Conservation (phyloP, 306 rosid genomes). For the Cicer bijugum region DNA sequence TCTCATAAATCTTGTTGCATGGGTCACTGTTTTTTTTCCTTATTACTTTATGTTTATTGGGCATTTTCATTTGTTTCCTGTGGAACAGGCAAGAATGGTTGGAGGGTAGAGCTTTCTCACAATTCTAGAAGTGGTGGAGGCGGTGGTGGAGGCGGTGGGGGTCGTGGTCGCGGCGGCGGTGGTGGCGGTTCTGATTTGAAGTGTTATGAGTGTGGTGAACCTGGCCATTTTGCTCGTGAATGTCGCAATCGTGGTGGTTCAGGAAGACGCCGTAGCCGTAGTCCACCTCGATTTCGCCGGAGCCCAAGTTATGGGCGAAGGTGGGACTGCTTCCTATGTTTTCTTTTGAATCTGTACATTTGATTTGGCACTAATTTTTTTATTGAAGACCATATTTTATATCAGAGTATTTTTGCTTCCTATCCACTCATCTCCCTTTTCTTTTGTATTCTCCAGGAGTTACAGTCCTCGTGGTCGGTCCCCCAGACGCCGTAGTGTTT, state of each 20-base stretch:
- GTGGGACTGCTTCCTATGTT: constrained; percentile 46
- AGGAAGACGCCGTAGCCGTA: constrained; percentile 95
- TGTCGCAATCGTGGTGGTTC: constrained; percentile 91
- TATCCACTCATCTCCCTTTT: not conserved
- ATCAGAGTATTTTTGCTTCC: not conserved
- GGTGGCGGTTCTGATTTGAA: constrained; percentile 98
- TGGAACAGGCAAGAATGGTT: constrained; percentile 87
- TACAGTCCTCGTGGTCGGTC: constrained; percentile 92
- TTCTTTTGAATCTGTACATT: not conserved
- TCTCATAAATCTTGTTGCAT: not conserved
- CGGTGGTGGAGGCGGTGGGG: constrained; percentile 61
- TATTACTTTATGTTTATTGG: not conserved
- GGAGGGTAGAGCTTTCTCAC: constrained; percentile 99
- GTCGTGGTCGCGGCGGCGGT: constrained; percentile 84
- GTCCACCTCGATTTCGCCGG: constrained; percentile 87
- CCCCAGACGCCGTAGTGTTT: constrained; percentile 88
- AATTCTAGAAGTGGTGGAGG: constrained; percentile 83
- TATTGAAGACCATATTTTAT: not conserved
- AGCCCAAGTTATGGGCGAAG: constrained; percentile 99
- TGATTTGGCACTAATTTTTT: not conserved
- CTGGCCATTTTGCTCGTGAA: constrained; percentile 99
- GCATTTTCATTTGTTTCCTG: constrained; percentile 9
- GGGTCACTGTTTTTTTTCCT: not conserved
- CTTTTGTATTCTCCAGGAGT: constrained; percentile 61
- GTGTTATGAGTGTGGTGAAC: constrained; percentile 98